Base-by-base conservation (phyloP, 1,284 basidiomycete genomes). In the Cutaneotrichosporon sp. region DNA sequence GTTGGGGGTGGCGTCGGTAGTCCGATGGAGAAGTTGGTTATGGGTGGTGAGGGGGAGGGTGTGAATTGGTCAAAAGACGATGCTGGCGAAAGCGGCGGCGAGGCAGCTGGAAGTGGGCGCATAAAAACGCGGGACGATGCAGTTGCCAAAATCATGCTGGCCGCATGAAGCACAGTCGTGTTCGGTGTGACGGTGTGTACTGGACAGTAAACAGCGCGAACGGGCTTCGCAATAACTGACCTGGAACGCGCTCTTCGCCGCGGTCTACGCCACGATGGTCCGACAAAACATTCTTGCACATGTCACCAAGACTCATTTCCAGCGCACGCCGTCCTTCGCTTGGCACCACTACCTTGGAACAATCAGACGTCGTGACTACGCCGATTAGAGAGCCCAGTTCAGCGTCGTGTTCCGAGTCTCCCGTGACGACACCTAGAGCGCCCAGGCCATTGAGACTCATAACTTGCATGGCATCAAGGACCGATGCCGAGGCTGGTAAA, bases 391-490 rank as follows among this genome's bases (percentile, higher is more conserved):
- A 45, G 35, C 26, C 14, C 14, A 44, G 42, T 46, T 56, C 58
- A 14, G 44, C 46, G 5, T 59, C 54, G 4, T 46, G 47, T 40
- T 56, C 58, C 0, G 51, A 50, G 2, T 55, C 49, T 12, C 54
- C 60, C 4, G 57, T 59, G 0, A 68, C 42, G 4, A 70, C 67
- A 1, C 69, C 69, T 2, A 70, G 43, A 0, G 66, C 69, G 9
- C 62, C 49, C 2, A 68, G 54, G 12, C 66, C 66, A 40, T 66
- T 56, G 12, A 67, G 47, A 23, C 57, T 61, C 67, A 70, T 67
- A 21, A 65, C 58, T 33, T 70, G 69, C 69, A 70, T 70, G 15
- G 69, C 69, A 45, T 69, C 69, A 4, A 70, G 56, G 10, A 70
- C 65, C 0, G 62, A 59, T 0, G 67, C 63, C 0, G 60, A 57